Conservation (phyloP, 345 rosid genomes). For the Lenwebbia sp. region DNA sequence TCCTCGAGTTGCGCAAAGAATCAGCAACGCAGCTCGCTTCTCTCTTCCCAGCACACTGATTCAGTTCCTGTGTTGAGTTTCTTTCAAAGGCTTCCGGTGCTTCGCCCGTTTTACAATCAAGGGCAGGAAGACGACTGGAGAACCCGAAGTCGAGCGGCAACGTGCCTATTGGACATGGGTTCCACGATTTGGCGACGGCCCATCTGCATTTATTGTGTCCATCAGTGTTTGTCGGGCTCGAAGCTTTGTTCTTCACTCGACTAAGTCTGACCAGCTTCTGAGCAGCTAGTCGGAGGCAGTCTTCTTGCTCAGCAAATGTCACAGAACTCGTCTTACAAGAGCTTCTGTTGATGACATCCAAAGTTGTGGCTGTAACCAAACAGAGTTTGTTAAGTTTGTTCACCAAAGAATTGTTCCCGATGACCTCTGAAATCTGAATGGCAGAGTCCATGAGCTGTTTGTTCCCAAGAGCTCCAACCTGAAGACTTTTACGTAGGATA, state of each 20-base stretch:
- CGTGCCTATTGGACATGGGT: conserved; percentile 78
- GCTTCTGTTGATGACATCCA: conserved; percentile 15
- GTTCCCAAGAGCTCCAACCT: conserved; percentile 20
- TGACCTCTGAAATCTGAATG: conserved; percentile 33
- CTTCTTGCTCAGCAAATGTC: conserved; percentile 32
- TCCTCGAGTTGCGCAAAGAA: conserved; percentile 1
- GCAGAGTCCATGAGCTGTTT: conserved; percentile 40
- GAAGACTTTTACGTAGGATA: conserved; percentile 3
- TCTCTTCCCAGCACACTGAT: conserved; percentile 14
- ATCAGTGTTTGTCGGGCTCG: conserved; percentile 8
- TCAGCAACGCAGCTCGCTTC: conserved; percentile 10
- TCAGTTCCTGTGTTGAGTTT: conserved; percentile 3
- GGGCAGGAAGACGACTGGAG: conserved; percentile 57
- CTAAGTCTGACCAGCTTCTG: conserved; percentile 40
- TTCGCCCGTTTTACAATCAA: conserved; percentile 11
- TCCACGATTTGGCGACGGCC: conserved; percentile 62
- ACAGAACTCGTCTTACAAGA: conserved; percentile 5
- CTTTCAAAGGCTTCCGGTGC: conserved; percentile 7
- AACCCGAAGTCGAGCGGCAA: conserved; percentile 53
- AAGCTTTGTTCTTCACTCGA: conserved; percentile 15
- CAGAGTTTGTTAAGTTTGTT: conserved; percentile 44
- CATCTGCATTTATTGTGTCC: conserved; percentile 25
- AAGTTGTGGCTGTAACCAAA: conserved; percentile 8
- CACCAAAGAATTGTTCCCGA: conserved; percentile 19
- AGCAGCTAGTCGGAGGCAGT: conserved; percentile 33